These are phyloP conservation scores for Geotrichum restrictum DNA, from an alignment of 1,139 yeast species.

Conservation along the genomic window DNA sequence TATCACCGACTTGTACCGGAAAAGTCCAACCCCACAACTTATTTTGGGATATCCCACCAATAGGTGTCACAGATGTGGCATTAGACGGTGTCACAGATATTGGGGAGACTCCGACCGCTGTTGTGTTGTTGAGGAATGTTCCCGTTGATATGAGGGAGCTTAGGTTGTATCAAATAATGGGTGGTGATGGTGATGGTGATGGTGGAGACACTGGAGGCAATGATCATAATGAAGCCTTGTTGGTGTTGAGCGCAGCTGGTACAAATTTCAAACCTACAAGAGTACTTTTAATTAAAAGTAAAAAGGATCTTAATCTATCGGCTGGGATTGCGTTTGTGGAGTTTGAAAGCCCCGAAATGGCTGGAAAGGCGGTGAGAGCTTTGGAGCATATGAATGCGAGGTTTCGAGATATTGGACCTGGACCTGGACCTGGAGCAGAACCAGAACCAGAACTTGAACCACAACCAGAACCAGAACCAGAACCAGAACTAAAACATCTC, in stretches of 20 bases:
- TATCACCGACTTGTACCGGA: slow-evolving; percentile 2
- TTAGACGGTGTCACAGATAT: slow-evolving; percentile 14
- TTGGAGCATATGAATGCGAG: background rate
- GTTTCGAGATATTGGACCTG: too few relatives aligned
- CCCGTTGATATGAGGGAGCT: slow-evolving; percentile 3
- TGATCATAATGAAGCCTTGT: too few relatives aligned
- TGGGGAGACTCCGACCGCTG: slow-evolving; percentile 17
- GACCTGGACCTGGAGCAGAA: too few relatives aligned
- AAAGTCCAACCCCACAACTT: too few relatives aligned
- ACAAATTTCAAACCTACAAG: slow-evolving; percentile 6
- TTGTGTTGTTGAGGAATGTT: slow-evolving; percentile 16
- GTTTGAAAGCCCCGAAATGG: slow-evolving; percentile 9
- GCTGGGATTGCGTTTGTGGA: slow-evolving; percentile 22
- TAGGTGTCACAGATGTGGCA: too few relatives aligned
- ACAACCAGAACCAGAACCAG: too few relatives aligned
- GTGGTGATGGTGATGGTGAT: too few relatives aligned
- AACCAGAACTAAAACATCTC: too few relatives aligned
- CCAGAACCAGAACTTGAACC: too few relatives aligned
- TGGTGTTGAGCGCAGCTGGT: too few relatives aligned
- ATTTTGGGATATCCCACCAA: too few relatives aligned
- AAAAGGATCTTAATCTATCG: slow-evolving; percentile 6
- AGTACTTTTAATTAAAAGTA: slow-evolving; percentile 9
- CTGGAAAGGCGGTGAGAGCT: slow-evolving; percentile 7
- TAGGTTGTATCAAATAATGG: slow-evolving; percentile 1
- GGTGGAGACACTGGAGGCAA: too few relatives aligned